Evolutionary conservation across 352 stramenopile genomes (phyloP).

Genomic region (Blastocystis sp.): DNA sequence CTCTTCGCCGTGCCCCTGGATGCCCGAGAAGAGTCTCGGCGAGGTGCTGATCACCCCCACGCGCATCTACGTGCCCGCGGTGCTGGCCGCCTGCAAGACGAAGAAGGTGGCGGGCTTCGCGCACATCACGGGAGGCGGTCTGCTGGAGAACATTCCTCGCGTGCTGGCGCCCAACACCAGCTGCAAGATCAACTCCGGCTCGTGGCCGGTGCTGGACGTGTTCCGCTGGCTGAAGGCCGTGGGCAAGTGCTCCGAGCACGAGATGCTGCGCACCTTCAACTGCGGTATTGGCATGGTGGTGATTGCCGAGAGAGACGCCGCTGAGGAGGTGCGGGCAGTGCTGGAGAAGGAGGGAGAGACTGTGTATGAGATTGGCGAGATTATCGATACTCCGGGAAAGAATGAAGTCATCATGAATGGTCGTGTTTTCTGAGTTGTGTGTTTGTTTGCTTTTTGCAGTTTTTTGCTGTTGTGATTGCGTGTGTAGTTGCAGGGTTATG

Average conservation of each 20-base stretch:
- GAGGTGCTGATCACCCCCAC: slow-evolving; percentile 91
- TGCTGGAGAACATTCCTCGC: slow-evolving; percentile 94
- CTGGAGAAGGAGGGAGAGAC: slow-evolving; percentile 68
- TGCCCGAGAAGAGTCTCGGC: slow-evolving; percentile 80
- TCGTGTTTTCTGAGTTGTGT: slow-evolving; percentile 57
- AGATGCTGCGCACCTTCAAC: slow-evolving; percentile 96
- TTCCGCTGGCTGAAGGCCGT: slow-evolving; percentile 94
- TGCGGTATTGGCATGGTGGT: slow-evolving; percentile 97
- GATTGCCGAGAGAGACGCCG: slow-evolving; percentile 81
- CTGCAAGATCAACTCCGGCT: slow-evolving; percentile 85
- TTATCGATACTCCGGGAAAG: slow-evolving; percentile 54
- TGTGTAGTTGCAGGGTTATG: background rate
- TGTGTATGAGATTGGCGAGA: slow-evolving; percentile 66
- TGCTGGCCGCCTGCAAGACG: slow-evolving; percentile 75
- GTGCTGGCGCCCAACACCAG: slow-evolving; percentile 86
- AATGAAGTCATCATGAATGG: slow-evolving; percentile 66
- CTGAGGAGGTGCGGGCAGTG: slow-evolving; percentile 38
- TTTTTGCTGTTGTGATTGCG: background rate
- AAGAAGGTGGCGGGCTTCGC: slow-evolving; percentile 84
- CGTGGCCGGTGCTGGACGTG: slow-evolving; percentile 85
- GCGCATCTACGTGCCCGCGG: slow-evolving; percentile 92
- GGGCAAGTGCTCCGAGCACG: slow-evolving; percentile 76
- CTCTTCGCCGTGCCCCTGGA: slow-evolving; percentile 76
- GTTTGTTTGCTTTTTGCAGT: background rate
- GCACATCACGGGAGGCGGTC: slow-evolving; percentile 95